Percentiles rank a stretch among this genome's conserved stretches.
These are phyloP conservation scores for Fraxinus latifolia DNA, from an alignment of 305 asterid genomes.

Conservation along the genomic window DNA sequence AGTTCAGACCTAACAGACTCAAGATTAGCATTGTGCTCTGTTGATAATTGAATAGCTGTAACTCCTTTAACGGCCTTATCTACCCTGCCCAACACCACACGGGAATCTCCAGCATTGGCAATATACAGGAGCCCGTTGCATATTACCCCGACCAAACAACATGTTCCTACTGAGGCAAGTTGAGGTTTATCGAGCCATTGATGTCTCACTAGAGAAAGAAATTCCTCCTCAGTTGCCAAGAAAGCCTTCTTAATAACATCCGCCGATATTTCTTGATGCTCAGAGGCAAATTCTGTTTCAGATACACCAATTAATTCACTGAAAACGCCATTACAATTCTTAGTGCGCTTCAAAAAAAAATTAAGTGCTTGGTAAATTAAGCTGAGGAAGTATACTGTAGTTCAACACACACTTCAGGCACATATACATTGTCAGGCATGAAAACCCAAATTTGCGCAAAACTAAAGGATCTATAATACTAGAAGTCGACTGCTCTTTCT, in stretches of 20 bases:
- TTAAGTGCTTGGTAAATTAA: background rate
- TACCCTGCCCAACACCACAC: slow-evolving; percentile 73
- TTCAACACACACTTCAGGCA: background rate
- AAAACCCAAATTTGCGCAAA: background rate
- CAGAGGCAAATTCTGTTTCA: slow-evolving; percentile 60
- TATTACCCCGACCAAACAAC: slow-evolving; percentile 85
- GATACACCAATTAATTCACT: slow-evolving; percentile 15
- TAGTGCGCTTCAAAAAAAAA: background rate
- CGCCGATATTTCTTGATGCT: slow-evolving; percentile 65
- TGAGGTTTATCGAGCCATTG: slow-evolving; percentile 75
- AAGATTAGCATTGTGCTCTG: slow-evolving; percentile 76
- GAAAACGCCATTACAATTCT: background rate
- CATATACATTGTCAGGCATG: background rate
- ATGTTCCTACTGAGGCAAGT: slow-evolving; percentile 85
- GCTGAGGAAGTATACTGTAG: background rate
- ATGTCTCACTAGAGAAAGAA: slow-evolving; percentile 61
- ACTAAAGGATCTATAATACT: background rate
- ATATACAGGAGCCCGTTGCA: slow-evolving; percentile 65
- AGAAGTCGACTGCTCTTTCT: background rate
- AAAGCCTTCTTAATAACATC: slow-evolving; percentile 69
- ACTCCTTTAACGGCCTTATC: slow-evolving; percentile 53
- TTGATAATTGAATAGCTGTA: slow-evolving; percentile 64
- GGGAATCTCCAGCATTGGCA: slow-evolving; percentile 94
- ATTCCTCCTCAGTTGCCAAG: slow-evolving; percentile 82
- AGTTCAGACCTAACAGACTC: slow-evolving; percentile 76